These are phyloP conservation scores for Albugo laibachii DNA, from an alignment of 352 stramenopile species.

Conservation along the genomic window DNA sequence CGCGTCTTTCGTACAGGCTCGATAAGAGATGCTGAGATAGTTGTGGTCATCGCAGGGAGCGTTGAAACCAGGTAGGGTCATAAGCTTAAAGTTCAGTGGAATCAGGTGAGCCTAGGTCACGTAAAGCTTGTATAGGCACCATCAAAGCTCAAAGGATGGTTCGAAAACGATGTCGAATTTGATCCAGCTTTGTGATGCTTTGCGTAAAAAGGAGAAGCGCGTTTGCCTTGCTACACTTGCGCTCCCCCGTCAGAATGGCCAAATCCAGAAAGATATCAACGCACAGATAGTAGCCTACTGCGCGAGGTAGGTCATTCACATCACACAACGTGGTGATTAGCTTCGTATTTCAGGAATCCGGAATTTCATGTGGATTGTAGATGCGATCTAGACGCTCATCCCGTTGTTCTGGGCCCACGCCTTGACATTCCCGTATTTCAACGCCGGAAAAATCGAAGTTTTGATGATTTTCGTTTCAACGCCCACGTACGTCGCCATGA, in stretches of 20 bases:
- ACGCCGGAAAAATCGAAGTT: conserved; percentile 28
- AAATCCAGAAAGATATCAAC: conserved; percentile 24
- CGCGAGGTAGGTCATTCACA: conserved; percentile 22
- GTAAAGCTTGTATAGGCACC: not conserved
- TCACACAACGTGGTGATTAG: too few relatives aligned
- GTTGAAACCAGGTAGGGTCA: conserved; percentile 26
- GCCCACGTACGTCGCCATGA: conserved; percentile 25
- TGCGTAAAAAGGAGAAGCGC: conserved; percentile 67
- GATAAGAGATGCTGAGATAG: conserved; percentile 48
- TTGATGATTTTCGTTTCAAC: conserved; percentile 69
- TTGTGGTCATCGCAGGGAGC: conserved; percentile 62
- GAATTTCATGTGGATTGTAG: conserved; percentile 8
- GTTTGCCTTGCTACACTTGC: conserved; percentile 48
- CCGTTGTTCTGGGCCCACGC: conserved; percentile 46
- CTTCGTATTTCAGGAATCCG: not conserved
- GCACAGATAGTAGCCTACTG: conserved; percentile 49
- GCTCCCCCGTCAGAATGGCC: conserved; percentile 19
- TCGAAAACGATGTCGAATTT: conserved; percentile 24
- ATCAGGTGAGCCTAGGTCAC: not conserved
- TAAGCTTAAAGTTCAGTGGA: not conserved
- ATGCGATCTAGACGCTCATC: conserved; percentile 34
- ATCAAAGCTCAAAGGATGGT: not conserved
- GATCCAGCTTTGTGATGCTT: conserved; percentile 45
- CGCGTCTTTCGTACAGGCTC: conserved; percentile 33
- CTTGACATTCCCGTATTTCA: conserved; percentile 56